Base-by-base conservation (phyloP, 768 basidiomycete species). In the Coprinopsis strossmayeri region DNA sequence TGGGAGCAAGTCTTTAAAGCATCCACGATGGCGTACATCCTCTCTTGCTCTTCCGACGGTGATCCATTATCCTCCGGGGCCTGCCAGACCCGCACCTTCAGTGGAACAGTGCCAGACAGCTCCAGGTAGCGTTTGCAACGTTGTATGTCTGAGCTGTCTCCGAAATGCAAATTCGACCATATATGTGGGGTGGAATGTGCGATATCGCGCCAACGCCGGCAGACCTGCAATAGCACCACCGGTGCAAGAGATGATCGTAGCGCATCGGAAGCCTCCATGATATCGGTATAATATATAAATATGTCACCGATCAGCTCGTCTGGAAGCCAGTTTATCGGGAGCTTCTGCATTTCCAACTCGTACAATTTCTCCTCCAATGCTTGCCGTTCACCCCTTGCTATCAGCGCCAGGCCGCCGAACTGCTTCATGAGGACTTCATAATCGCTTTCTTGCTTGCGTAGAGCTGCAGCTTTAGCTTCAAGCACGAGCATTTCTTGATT, bases 321-420 rank as follows among this genome's bases (percentile, higher is more conserved):
- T 12, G 78, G 77, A 39, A 79, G 68, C 69, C 73, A 74, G 52
- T 76, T 70, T 48, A 77, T 66, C 13, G 77, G 77, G 21, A 69
- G 62, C 39, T 63, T 69, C 55, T 70, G 64, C 12, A 61, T 65
- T 38, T 72, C 60, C n/a, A 79, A 61, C 1, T 57, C 59, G 18
- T 49, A 53, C 32, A 61, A 57, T 49, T 61, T 64, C 28, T 55
- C 53, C 40, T 62, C 61, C 25, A 73, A 53, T 0, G 50, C 56
- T 49, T 55, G 53, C 45, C 59, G 67, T 56, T 77, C 69, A 28
- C 46, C 52, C 15, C 53, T 56, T 11, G 70, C 57, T 2, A 67
- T 64, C 34, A 61, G 64, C 53, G 66, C 68, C 47, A 73, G 62
- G 32, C 51, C 59, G 43, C 61, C 57, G 58, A 77, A 64, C 46